phyloP scores from a whole-genome alignment of 2,329 filamentous ascomycete species.

The Ploettnerulaceae sp. region DNA sequence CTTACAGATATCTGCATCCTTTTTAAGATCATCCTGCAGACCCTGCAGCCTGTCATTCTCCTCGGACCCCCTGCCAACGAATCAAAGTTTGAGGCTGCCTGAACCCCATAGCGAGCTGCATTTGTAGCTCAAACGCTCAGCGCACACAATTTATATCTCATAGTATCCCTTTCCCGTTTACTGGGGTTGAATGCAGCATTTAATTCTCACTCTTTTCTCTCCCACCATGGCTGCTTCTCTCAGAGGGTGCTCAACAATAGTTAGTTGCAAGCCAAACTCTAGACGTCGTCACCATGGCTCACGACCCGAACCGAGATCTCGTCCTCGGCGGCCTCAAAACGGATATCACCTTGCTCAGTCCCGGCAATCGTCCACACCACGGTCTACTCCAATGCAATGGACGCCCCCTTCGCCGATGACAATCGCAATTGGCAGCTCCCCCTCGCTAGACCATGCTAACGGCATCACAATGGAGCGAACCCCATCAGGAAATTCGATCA shows the following conservation, averaged over 20 bases:
- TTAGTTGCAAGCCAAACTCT: conserved; percentile 17
- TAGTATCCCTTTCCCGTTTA: not conserved
- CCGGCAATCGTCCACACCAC: conserved; percentile 15
- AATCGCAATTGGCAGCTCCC: conserved; percentile 7
- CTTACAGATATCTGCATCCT: not conserved
- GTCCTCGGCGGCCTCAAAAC: conserved; percentile 14
- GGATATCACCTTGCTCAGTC: conserved; percentile 12
- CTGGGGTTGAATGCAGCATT: conserved; percentile 2
- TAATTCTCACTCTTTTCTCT: conserved; percentile 2
- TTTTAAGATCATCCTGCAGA: not conserved
- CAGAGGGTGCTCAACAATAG: conserved; percentile 17
- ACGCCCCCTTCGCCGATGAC: conserved; percentile 15
- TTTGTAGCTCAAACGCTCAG: not conserved
- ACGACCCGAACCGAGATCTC: conserved; percentile 12
- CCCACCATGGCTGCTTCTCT: conserved; percentile 22
- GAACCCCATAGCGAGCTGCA: not conserved
- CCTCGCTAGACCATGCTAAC: conserved; percentile 6
- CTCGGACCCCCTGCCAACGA: not conserved
- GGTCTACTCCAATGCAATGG: conserved; percentile 12
- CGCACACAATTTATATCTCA: conserved; percentile 1
- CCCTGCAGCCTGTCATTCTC: conserved; percentile 1
- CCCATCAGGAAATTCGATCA: conserved; percentile 31
- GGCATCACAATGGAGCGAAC: conserved; percentile 32
- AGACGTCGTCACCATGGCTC: conserved; percentile 16
- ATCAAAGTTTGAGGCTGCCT: conserved; percentile 2